A percentile compares a stretch with the other conserved stretches of the same genome.
Evolutionary conservation across 2,329 filamentous ascomycete genomes (phyloP).

Genomic region (Neofusicoccum laricinum): DNA sequence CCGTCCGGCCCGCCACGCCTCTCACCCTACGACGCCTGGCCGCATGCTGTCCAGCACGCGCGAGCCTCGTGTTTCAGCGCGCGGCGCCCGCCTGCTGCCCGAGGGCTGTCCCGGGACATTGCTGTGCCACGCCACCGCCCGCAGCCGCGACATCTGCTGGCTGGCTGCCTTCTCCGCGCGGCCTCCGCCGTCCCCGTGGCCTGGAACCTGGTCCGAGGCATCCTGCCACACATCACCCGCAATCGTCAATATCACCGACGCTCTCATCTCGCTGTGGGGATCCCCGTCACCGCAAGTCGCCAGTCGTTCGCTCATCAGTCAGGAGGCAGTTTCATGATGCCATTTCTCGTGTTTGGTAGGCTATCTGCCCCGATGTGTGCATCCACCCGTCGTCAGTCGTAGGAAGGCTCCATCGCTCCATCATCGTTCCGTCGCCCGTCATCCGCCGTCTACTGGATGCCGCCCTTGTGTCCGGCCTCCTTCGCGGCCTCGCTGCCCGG

Average conservation of each 20-base stretch:
- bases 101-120: too few relatives aligned
- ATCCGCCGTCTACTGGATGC: slow-evolving; percentile 16
- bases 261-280: not conserved
- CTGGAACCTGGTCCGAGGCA: not conserved
- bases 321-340: not conserved
- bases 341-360: not conserved
- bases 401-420: not conserved
- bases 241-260: slow-evolving; percentile 3
- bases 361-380: not conserved
- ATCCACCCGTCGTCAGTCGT: not conserved
- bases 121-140: not conserved
- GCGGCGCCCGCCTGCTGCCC: too few relatives aligned
- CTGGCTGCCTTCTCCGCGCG: not conserved
- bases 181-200: not conserved
- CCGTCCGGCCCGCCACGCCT: not conserved
- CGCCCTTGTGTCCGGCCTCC: slow-evolving; percentile 36
- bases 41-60: not conserved
- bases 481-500: slow-evolving; percentile 36
- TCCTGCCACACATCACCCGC: not conserved
- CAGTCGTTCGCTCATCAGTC: not conserved
- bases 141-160: not conserved
- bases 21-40: not conserved
- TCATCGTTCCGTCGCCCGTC: not conserved
- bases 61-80: not conserved
- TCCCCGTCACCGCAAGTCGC: not conserved